phyloP scores from a whole-genome alignment of 2,329 filamentous ascomycete genomes.

The Hypoxylon sp. region DNA sequence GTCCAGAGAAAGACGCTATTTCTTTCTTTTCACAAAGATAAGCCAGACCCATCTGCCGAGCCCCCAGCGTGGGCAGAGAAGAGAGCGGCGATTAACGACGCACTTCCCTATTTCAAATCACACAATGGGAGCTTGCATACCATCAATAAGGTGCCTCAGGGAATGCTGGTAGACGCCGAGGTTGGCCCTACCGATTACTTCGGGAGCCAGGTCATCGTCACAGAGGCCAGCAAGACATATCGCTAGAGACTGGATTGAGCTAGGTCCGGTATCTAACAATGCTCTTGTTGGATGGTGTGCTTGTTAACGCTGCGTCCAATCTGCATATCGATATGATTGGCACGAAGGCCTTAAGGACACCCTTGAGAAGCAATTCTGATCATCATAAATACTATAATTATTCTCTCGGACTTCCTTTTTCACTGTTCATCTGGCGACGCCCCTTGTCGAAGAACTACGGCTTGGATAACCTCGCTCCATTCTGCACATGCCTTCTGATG shows the following conservation, averaged over 20 bases:
- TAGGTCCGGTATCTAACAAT: background rate
- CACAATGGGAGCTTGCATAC: constrained; percentile 72
- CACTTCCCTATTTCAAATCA: constrained; percentile 71
- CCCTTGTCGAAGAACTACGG: no score
- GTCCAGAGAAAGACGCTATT: no score
- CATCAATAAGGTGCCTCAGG: constrained; percentile 61
- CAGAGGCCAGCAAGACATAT: constrained; percentile 44
- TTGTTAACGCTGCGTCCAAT: constrained; percentile 1
- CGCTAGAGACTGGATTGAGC: background rate
- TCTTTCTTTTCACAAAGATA: constrained; percentile 6
- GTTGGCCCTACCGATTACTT: constrained; percentile 68
- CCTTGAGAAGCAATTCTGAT: constrained; percentile 17
- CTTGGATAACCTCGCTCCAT: no score
- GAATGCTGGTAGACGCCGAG: constrained; percentile 70
- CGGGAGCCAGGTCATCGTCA: constrained; percentile 71
- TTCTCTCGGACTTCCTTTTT: constrained; percentile 6
- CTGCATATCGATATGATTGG: constrained; percentile 5
- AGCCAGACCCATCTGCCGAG: constrained; percentile 14
- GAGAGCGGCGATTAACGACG: constrained; percentile 72
- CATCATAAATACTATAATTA: constrained; percentile 26
- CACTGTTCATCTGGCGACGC: no score
- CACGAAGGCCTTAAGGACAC: constrained; percentile 1
- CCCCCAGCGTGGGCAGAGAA: constrained; percentile 68
- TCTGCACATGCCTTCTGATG: no score
- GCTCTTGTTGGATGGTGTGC: background rate